A percentile compares a stretch with the other conserved stretches of the same genome.
Evolutionary conservation across 805 yeast species (phyloP).

Genomic region (Lipomyces kockii): DNA sequence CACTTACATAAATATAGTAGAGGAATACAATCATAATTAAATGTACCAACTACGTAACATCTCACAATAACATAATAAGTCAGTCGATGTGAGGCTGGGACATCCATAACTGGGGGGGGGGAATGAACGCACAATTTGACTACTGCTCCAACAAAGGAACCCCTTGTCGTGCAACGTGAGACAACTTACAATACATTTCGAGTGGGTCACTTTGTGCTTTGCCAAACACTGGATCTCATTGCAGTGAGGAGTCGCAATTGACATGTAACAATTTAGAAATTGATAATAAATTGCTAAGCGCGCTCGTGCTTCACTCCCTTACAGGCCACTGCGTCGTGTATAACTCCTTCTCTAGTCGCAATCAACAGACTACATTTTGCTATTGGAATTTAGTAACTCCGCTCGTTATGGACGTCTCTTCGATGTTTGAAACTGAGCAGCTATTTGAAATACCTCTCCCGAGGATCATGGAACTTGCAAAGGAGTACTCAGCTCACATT

Average conservation of each 20-base stretch:
- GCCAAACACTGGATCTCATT: not conserved
- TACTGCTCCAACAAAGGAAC: not conserved
- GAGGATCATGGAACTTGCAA: slow-evolving; percentile 1
- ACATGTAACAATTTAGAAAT: not conserved
- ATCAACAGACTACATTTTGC: not conserved
- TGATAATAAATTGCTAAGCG: not conserved
- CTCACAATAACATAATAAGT: not conserved
- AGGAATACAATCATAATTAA: not conserved
- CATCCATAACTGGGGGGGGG: not conserved
- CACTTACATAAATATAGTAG: no score
- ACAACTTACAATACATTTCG: not conserved
- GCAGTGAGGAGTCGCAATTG: not conserved
- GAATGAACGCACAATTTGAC: not conserved
- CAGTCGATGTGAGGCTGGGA: not conserved
- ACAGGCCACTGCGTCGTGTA: not conserved
- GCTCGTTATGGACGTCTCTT: not conserved
- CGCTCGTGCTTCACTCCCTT: not conserved
- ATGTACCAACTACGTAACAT: not conserved
- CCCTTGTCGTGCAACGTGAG: not conserved
- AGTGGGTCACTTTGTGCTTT: not conserved
- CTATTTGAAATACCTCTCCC: slow-evolving; percentile 3
- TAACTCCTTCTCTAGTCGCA: not conserved
- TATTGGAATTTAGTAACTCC: not conserved
- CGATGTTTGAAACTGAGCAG: slow-evolving; percentile 1
- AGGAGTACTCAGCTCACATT: slow-evolving; percentile 10